Evolutionary conservation across 78 protist genomes (phyloP), one percentile per base, ranked within the genome.

Genomic region (Mastigamoeba balamuthi): DNA sequence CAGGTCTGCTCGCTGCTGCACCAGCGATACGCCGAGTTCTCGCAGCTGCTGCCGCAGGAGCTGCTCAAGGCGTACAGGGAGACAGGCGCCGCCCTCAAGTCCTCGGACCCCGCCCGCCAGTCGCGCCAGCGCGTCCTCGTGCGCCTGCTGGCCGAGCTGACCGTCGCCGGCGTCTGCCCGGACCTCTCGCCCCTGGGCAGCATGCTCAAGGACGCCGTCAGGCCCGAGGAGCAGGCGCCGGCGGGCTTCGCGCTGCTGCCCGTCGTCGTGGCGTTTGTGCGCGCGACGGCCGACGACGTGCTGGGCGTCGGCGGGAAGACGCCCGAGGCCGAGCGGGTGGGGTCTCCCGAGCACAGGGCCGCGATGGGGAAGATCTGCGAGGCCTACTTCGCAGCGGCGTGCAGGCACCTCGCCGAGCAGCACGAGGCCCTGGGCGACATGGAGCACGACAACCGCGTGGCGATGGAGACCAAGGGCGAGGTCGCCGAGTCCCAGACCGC

Each of bases 391-490:
- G 17, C 17, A 17, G 17, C 17, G 17, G 58, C 17, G 17, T 48
- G 33, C 17, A 17, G 17, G 33, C 17, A 48, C 17, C 58, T 48
- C 17, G 33, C 17, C 33, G 58, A 17, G 33, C 58, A 48, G 17
- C 58, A 48, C 58, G 17, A 48, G 17, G 58, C 17, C 17, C 17
- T 17, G 58, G 17, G 58, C 58, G 58, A 48, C 17, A 48, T 25
- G 17, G 58, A 48, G 58, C 17, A 48, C 17, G 58, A 48, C 17
- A 48, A 48, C 17, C 58, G 17, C 58, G 17, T 17, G 33, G 17
- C 17, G 17, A 48, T 48, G 58, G 58, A 48, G 17, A 48, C 58
- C 17, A 48, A 17, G 17, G 86, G 86, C 44, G 86, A 82, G 39
- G 73, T 82, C 35, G 67, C 86, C 64, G 81, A 43, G 40, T 41